phyloP scores from a whole-genome alignment of 73 alveolate species.

The Symbiodinium pilosum region DNA sequence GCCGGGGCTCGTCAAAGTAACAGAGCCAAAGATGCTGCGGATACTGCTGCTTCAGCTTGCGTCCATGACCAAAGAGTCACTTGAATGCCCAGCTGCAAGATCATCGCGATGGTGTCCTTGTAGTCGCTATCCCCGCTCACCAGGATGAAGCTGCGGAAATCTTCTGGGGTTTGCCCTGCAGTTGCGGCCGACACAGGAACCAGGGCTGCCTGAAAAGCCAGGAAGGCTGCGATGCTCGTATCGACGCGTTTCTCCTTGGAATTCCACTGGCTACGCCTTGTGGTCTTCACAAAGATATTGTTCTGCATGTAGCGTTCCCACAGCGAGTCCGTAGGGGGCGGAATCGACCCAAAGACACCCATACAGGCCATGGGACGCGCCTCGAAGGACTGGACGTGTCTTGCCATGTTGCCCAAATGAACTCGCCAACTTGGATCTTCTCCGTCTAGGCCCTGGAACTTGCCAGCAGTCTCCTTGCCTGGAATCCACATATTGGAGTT shows the following conservation, averaged over 20 bases:
- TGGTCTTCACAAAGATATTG: neutral
- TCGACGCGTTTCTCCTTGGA: neutral
- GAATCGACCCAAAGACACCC: neutral
- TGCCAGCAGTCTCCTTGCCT: neutral
- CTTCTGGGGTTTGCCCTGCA: neutral
- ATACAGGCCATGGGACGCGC: neutral
- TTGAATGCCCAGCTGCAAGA: neutral
- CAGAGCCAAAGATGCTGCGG: neutral
- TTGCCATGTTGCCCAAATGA: neutral
- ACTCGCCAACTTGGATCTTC: neutral
- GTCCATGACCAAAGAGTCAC: neutral
- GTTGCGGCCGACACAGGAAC: too few relatives aligned
- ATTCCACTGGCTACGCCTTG: neutral
- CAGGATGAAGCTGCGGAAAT: neutral
- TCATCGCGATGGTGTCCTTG: neutral
- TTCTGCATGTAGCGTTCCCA: neutral
- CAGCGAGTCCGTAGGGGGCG: neutral
- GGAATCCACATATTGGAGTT: neutral
- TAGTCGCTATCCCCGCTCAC: neutral
- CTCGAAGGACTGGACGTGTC: too few relatives aligned
- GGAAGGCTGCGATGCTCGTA: neutral
- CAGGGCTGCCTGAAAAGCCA: neutral
- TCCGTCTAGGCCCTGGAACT: neutral
- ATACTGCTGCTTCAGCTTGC: neutral
- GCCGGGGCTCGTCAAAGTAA: neutral